Evolutionary conservation across 768 basidiomycete genomes (phyloP), one percentile per base, ranked within the genome.

Genomic region (Boletus rufocinnamomeus): DNA sequence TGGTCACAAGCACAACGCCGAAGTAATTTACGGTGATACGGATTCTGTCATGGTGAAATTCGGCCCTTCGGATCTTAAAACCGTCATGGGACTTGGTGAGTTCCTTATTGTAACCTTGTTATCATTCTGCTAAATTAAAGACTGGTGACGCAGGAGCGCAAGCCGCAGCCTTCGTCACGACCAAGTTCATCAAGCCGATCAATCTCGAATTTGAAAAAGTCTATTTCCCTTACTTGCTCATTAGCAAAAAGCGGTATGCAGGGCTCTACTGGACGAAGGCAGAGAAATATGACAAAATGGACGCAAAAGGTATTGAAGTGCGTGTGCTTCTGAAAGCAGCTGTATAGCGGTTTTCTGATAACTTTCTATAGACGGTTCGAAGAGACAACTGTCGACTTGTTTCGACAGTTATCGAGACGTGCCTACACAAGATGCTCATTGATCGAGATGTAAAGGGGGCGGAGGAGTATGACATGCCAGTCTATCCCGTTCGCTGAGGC

Each of bases 151-250:
- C 63, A 96, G 95, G 95, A 40, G 85, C 86, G 41, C 91, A 98
- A 76, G 97, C 97, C 2, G 97, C 97, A 1, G 86, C 91, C 17
- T 81, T 92, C 17, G 96, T 99, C 19, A 95, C 97, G 0, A 71
- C 81, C 43, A 93, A 94, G 72, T 99, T 99, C 72, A 78, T 95
- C 66, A 88, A 89, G 67, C 97, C 96, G 0, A 98, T 98, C 79
- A 98, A 98, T 73, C 85, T 99, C 28, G 96, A 99, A 74, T 99
- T 99, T 75, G 97, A 99, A 72, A 98, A 99, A 72, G 95, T 98
- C 6, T 99, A 99, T 75, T 98, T 91, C 72, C 97, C 97, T 6
- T 99, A 98, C 74, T 75, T 99, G 54, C 86, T 99, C 50, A 99
- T 99, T 75, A 98, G 80, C 81, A 99, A 99, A 77, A 99, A 99